Base-by-base conservation (phyloP, 164 flowering plant species). In the Magnolia sinica region DNA sequence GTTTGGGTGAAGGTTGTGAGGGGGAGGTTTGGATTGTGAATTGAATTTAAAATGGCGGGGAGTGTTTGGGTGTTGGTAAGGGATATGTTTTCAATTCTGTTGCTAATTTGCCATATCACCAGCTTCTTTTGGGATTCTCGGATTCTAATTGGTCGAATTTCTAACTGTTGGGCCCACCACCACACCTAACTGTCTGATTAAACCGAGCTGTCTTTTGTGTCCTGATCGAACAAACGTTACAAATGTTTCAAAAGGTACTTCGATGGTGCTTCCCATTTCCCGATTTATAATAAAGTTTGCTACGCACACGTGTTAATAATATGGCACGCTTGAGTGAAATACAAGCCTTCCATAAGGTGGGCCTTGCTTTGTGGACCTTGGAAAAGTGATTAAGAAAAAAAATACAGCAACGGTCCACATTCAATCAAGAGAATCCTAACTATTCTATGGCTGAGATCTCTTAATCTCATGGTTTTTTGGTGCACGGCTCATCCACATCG, bases 101-200 rank as follows among this genome's bases (percentile, higher is more conserved):
- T 65, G 59, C 3, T 7, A 55, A 55, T 55, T 55, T 55, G 76
- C 76, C 76, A 65, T 64, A 59, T 64, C 76, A 65, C 59, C 68
- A 64, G 68, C 69, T 73, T 16, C 59, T 55, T 65, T 23, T 22
- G 45, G 49, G 70, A 23, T 11, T 68, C 14, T 49, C 45, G 29
- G 13, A 27, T 68, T 27, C 2, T 31, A 23, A 14, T 27, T 16
- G 50, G 27, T 16, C 70, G 27, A 24, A 22, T 65, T 4, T 23
- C 68, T 22, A 22, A 65, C 70, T 68, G 70, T 68, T 27, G 70
- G 70, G 45, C 18, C 19, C 18, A 31, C 16, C 70, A 68, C 7
- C 50, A 68, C 70, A 68, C 70, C 70, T 23, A 68, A 68, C 50
- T 16, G 70, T 68, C 70, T 68, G 70, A 68, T 68, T 68, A 16